Conservation (phyloP, 2,329 filamentous ascomycete genomes). For the Trichoderma koningiopsis region DNA sequence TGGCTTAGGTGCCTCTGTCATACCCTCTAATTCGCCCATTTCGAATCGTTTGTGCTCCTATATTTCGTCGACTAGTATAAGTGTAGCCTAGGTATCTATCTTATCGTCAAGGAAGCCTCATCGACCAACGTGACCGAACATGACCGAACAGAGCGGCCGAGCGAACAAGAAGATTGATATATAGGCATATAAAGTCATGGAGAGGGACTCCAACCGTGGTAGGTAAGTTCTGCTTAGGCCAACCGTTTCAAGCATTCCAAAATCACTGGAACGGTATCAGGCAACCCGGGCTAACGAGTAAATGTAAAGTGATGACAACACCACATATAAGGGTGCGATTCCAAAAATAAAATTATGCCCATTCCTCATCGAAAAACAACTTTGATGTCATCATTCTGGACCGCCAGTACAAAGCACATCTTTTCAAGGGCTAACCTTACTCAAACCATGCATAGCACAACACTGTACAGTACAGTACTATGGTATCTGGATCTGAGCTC, state of each 20-base stretch:
- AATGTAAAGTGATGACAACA: neutral
- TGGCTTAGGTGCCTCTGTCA: no score
- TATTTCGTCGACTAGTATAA: neutral
- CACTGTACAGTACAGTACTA: neutral
- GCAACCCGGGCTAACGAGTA: neutral
- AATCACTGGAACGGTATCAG: neutral
- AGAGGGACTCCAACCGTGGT: neutral
- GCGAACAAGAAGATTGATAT: neutral
- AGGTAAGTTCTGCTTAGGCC: neutral
- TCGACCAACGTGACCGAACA: neutral
- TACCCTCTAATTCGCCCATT: neutral
- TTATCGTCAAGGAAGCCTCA: neutral
- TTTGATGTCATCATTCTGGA: neutral
- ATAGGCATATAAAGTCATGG: neutral
- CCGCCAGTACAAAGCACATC: neutral
- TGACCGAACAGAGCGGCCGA: neutral
- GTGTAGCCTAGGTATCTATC: neutral
- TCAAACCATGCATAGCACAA: neutral
- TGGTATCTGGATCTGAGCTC: neutral
- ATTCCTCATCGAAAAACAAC: neutral
- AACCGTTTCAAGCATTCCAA: neutral
- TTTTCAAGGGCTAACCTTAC: neutral
- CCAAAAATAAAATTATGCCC: neutral
- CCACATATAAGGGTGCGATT: neutral
- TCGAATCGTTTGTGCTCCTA: neutral